Percentiles rank a stretch among this genome's conserved stretches.
These are phyloP conservation scores for Fusarium virguliforme DNA, from an alignment of 2,329 filamentous ascomycete species.

Conservation along the genomic window DNA sequence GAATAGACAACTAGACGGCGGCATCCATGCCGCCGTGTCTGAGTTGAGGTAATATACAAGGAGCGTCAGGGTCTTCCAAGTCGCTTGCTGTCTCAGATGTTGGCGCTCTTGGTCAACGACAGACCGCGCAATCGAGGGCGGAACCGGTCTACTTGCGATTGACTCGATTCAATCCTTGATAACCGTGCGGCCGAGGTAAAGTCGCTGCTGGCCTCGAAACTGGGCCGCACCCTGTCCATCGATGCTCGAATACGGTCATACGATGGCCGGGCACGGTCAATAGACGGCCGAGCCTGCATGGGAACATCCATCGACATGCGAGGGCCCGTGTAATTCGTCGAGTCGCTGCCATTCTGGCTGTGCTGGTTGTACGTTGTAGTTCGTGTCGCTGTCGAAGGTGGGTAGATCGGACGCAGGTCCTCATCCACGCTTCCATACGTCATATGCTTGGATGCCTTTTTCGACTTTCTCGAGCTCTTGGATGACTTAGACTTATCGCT, in stretches of 20 bases:
- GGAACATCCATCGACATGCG: conserved; percentile 72
- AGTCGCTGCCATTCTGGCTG: conserved; percentile 93
- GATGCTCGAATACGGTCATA: conserved; percentile 89
- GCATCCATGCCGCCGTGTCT: conserved; percentile 32
- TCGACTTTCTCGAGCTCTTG: conserved; percentile 63
- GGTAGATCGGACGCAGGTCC: conserved; percentile 93
- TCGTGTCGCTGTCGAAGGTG: conserved; percentile 87
- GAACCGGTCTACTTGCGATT: conserved; percentile 61
- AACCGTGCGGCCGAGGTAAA: conserved; percentile 93
- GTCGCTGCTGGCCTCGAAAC: conserved; percentile 90
- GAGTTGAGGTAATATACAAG: conserved; percentile 54
- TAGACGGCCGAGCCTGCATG: conserved; percentile 66
- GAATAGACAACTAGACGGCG: conserved; percentile 30
- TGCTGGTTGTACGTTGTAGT: conserved; percentile 82
- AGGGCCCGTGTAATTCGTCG: conserved; percentile 87
- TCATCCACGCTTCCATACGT: conserved; percentile 81
- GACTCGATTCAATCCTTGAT: conserved; percentile 84
- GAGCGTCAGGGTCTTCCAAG: conserved; percentile 41
- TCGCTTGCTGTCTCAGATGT: conserved; percentile 52
- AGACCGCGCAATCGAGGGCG: conserved; percentile 61
- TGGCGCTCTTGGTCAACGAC: conserved; percentile 61
- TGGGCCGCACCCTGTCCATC: conserved; percentile 87
- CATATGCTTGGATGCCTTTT: conserved; percentile 69
- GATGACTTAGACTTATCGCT: conserved; percentile 69
- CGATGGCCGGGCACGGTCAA: conserved; percentile 83